These are phyloP conservation scores for Mycena amicta DNA, from an alignment of 768 basidiomycete genomes.

Conservation along the genomic window DNA sequence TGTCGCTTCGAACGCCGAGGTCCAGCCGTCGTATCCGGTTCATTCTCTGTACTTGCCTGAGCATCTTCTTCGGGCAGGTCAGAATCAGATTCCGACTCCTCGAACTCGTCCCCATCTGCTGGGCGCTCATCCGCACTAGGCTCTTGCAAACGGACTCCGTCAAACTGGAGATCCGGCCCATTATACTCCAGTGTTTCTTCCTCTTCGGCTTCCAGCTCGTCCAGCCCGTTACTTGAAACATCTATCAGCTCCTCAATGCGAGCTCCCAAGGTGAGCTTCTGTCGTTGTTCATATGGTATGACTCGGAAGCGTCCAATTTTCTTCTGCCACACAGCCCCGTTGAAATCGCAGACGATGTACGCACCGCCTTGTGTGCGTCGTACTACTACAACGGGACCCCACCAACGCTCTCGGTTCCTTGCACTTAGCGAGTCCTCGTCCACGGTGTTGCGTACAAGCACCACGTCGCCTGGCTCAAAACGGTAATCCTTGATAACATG, in stretches of 20 bases:
- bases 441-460: conserved; percentile 24
- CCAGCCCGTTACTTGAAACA: background rate
- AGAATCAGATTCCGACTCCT: background rate
- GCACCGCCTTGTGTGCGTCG: conserved; percentile 8
- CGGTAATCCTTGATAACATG: conserved; percentile 11
- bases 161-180: conserved; percentile 12
- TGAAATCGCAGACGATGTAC: conserved; percentile 12
- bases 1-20: background rate
- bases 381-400: conserved; percentile 28
- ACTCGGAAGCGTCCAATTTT: conserved; percentile 14
- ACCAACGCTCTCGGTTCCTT: conserved; percentile 23
- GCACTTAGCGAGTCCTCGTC: conserved; percentile 23
- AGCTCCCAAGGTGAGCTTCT: conserved; percentile 1
- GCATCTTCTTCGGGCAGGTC: background rate
- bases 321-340: conserved; percentile 11
- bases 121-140: background rate
- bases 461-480: conserved; percentile 26
- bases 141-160: too few relatives aligned
- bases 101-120: background rate
- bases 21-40: background rate
- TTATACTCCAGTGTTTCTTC: background rate
- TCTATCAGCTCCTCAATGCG: conserved; percentile 7
- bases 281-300: conserved; percentile 6
- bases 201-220: background rate
- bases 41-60: background rate